Percentiles rank a stretch among this genome's conserved stretches.
Evolutionary conservation across 768 basidiomycete genomes (phyloP).

Genomic region (Pholiota microspora): DNA sequence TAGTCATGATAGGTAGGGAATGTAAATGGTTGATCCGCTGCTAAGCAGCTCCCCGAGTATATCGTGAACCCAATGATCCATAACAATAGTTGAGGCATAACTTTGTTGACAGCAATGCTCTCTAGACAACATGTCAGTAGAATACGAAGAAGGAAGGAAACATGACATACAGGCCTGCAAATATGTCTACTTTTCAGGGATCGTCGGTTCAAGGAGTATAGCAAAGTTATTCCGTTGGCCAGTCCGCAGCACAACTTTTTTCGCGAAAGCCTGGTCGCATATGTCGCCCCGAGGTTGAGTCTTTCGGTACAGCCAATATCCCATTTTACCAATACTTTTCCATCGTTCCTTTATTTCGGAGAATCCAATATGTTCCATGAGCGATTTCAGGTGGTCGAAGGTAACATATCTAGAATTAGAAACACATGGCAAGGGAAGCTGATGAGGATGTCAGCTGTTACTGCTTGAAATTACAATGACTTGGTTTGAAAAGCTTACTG

Average conservation of each 20-base stretch:
- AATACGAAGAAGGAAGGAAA: neutral
- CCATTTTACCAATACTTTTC: conserved; percentile 78
- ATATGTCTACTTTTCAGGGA: too few relatives aligned
- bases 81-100: too few relatives aligned
- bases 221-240: conserved; percentile 83
- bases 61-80: too few relatives aligned
- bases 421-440: conserved; percentile 87
- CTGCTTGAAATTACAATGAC: neutral
- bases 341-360: conserved; percentile 54
- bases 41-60: too few relatives aligned
- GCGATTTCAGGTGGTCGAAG: conserved; percentile 47
- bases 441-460: conserved; percentile 9
- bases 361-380: conserved; percentile 71
- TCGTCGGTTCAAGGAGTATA: conserved; percentile 33
- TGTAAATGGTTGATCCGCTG: too few relatives aligned
- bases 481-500: conserved; percentile 37
- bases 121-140: neutral
- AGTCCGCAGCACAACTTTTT: conserved; percentile 57
- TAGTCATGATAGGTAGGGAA: too few relatives aligned
- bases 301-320: conserved; percentile 81
- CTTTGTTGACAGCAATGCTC: too few relatives aligned
- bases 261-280: conserved; percentile 33
- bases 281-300: conserved; percentile 1
- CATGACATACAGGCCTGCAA: too few relatives aligned
- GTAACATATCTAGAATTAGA: conserved; percentile 83